A percentile compares a stretch with the other conserved stretches of the same genome.
Conservation (phyloP, 192 early-diverging fungal species). For the Coemansia javaensis region DNA sequence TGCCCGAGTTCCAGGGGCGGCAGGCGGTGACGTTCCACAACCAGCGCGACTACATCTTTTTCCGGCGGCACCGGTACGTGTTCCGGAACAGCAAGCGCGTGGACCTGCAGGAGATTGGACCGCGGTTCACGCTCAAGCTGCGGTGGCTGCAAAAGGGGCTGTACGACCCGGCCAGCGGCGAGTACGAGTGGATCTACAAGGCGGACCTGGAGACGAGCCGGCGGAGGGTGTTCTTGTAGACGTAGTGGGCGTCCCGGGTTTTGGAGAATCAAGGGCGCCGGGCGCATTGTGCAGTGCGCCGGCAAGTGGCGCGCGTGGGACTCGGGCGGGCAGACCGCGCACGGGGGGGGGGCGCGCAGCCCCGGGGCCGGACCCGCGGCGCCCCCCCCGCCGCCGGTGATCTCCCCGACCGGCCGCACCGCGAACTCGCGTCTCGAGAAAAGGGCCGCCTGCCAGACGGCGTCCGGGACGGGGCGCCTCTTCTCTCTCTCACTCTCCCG, state of each 20-base stretch:
- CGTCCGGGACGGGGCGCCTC: no score
- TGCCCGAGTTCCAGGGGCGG: constrained; percentile 92
- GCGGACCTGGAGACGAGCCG: constrained; percentile 88
- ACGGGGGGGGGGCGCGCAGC: no score
- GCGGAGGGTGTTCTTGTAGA: constrained; percentile 75
- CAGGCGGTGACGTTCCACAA: constrained; percentile 97
- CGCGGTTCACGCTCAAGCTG: constrained; percentile 90
- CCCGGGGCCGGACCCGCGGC: no score
- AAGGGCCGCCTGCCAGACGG: no score
- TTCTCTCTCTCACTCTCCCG: no score
- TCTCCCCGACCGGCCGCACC: no score
- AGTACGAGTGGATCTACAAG: constrained; percentile 97
- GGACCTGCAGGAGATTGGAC: constrained; percentile 93
- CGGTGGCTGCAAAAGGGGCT: constrained; percentile 93
- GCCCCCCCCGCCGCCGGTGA: no score
- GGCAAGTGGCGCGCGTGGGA: no score
- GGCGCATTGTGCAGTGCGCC: no score
- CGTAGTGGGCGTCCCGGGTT: background rate
- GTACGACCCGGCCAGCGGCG: constrained; percentile 84
- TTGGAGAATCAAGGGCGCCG: no score
- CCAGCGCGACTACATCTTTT: constrained; percentile 99
- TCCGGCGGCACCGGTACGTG: constrained; percentile 93
- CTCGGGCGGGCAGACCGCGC: no score
- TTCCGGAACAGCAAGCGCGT: constrained; percentile 75
- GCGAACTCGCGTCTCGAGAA: no score